These are phyloP conservation scores for cucumber (Cucumis sativus) DNA, from an alignment of 306 rosid genomes.

Conservation along the genomic window Cucumber_9930_V3 NC_026657.2:3435501-3436000, in stretches of 20 bases:
- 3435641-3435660: slow-evolving; percentile 19
- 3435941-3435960: too few relatives aligned
- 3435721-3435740: slow-evolving; percentile 19
- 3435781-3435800: slow-evolving; percentile 41
- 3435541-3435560: too few relatives aligned
- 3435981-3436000: too few relatives aligned
- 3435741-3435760: background rate
- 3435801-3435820: slow-evolving; percentile 38
- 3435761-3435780: slow-evolving; percentile 13
- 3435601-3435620: slow-evolving; percentile 11
- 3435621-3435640: slow-evolving; percentile 31
- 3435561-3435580: too few relatives aligned
- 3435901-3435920: slow-evolving; percentile 31
- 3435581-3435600: too few relatives aligned
- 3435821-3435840: slow-evolving; percentile 31
- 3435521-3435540: too few relatives aligned
- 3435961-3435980: too few relatives aligned
- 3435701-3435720: slow-evolving; percentile 30
- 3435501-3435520: too few relatives aligned
- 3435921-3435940: too few relatives aligned
- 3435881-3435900: slow-evolving; percentile 29
- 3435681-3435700: slow-evolving; percentile 38
- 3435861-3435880: slow-evolving; percentile 23
- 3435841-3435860: slow-evolving; percentile 39
- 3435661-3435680: slow-evolving; percentile 38